Conservation (phyloP, 176 grass and related monocot genomes). For the Dactylis glomerata region DNA sequence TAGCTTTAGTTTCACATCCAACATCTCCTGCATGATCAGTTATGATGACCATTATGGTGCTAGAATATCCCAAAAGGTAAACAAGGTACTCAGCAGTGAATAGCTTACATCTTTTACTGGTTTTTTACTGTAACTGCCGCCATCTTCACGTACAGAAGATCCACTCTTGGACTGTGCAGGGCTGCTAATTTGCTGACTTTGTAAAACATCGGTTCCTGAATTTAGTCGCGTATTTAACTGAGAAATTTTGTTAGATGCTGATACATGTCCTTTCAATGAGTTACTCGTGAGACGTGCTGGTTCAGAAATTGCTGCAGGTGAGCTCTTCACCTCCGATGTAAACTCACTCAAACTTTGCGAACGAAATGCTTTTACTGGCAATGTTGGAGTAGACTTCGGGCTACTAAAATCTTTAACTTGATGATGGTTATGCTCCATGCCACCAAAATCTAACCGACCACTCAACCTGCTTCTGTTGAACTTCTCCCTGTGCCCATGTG, state of each 20-base stretch:
- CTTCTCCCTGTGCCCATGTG: constrained; percentile 8
- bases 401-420: constrained; percentile 39
- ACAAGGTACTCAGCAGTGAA: background rate
- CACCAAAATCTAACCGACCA: constrained; percentile 40
- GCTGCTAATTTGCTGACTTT: constrained; percentile 31
- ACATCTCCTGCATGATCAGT: constrained; percentile 54
- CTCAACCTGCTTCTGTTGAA: constrained; percentile 47
- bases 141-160: constrained; percentile 31
- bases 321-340: constrained; percentile 31
- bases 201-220: constrained; percentile 16
- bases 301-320: constrained; percentile 27
- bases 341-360: constrained; percentile 36
- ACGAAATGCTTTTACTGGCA: constrained; percentile 24
- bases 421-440: constrained; percentile 21
- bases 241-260: constrained; percentile 25
- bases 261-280: constrained; percentile 22
- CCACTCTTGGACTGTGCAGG: constrained; percentile 34
- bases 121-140: constrained; percentile 36
- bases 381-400: constrained; percentile 29
- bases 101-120: constrained; percentile 51
- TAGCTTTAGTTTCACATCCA: constrained; percentile 62
- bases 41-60: background rate
- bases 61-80: background rate
- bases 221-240: background rate
- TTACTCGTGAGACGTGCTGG: background rate